phyloP scores from a whole-genome alignment of 2,329 filamentous ascomycete species.

The Diaporthe ampelina region DNA sequence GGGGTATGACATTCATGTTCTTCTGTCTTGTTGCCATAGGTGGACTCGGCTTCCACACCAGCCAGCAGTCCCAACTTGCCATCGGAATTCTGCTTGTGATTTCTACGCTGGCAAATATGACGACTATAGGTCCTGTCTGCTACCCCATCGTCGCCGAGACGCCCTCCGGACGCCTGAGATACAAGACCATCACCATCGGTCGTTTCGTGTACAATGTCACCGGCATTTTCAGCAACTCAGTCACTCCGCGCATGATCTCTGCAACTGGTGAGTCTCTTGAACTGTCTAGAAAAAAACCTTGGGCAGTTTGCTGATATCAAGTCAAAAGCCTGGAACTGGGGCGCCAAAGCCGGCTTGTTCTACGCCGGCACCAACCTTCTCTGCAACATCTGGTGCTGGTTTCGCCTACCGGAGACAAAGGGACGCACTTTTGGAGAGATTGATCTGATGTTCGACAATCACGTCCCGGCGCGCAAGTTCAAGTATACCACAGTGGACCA shows the following conservation, averaged over 20 bases:
- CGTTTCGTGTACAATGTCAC: constrained; percentile 48
- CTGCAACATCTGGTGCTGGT: constrained; percentile 50
- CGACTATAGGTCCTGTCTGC: constrained; percentile 51
- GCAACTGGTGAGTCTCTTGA: constrained; percentile 42
- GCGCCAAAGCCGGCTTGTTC: constrained; percentile 49
- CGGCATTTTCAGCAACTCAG: constrained; percentile 46
- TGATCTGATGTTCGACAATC: constrained; percentile 48
- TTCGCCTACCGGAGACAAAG: constrained; percentile 50
- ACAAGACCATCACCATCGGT: constrained; percentile 47
- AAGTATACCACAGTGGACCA: constrained; percentile 48
- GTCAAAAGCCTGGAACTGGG: constrained; percentile 48
- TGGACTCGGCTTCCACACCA: constrained; percentile 47
- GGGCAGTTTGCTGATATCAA: not conserved
- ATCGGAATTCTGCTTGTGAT: constrained; percentile 52
- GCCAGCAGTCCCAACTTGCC: constrained; percentile 47
- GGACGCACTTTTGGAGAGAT: constrained; percentile 43
- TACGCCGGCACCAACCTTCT: constrained; percentile 49
- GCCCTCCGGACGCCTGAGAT: constrained; percentile 45
- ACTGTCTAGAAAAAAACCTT: too few species aligned
- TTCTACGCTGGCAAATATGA: constrained; percentile 52
- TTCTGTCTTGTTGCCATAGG: constrained; percentile 53
- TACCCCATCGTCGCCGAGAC: constrained; percentile 48
- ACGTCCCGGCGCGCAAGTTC: constrained; percentile 40
- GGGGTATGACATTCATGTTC: constrained; percentile 56
- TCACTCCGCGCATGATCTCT: constrained; percentile 47